Evolutionary conservation across 352 stramenopile genomes (phyloP).

Genomic region (Phytophthora hibernalis): DNA sequence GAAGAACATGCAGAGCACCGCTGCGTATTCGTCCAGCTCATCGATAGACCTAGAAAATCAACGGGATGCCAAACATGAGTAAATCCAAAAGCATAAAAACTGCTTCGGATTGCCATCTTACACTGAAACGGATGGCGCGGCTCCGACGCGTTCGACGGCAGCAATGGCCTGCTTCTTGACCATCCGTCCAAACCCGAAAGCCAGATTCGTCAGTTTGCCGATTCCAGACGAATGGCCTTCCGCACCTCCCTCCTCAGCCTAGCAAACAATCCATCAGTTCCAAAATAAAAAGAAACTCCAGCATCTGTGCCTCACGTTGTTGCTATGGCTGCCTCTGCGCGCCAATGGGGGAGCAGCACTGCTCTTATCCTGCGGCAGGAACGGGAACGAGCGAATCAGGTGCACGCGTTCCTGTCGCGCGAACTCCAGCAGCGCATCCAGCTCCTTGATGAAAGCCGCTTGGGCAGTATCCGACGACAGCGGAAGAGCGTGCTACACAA

Average conservation of each 20-base stretch:
- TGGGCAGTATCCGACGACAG: conserved; percentile 56
- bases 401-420: conserved; percentile 53
- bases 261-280: background rate
- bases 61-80: background rate
- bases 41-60: conserved; percentile 46
- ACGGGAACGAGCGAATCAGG: conserved; percentile 68
- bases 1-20: conserved; percentile 75
- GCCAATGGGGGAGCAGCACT: conserved; percentile 9
- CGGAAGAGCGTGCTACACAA: conserved; percentile 59
- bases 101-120: conserved; percentile 19
- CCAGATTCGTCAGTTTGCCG: conserved; percentile 82
- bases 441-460: conserved; percentile 56
- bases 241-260: conserved; percentile 30
- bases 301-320: conserved; percentile 12
- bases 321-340: conserved; percentile 21
- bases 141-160: conserved; percentile 77
- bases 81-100: background rate
- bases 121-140: conserved; percentile 60
- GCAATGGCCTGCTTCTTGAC: conserved; percentile 88
- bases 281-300: background rate
- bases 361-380: conserved; percentile 47
- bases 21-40: conserved; percentile 77
- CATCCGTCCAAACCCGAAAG: conserved; percentile 83
- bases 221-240: conserved; percentile 41
- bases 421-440: conserved; percentile 66